Evolutionary conservation across 176 grass and related monocot species (phyloP).

Genomic region (Phoenix dactylifera): DNA sequence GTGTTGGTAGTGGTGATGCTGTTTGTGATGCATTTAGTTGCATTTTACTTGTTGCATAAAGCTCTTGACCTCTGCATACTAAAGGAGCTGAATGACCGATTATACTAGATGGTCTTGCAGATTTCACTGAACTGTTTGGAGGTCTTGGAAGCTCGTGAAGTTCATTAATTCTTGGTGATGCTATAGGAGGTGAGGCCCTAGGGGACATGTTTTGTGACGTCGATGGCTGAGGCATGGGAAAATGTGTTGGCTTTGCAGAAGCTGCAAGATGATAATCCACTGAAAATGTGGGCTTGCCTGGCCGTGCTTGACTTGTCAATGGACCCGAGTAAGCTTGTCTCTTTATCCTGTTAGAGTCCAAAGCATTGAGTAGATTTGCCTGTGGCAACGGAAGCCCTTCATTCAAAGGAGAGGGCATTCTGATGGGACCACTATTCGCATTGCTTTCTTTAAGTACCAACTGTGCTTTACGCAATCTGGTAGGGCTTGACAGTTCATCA

Average conservation of each 20-base stretch:
- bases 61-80: constrained; percentile 40
- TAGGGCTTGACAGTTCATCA: constrained; percentile 52
- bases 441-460: constrained; percentile 80
- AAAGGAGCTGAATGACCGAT: constrained; percentile 77
- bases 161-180: constrained; percentile 76
- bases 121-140: constrained; percentile 38
- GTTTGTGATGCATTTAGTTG: constrained; percentile 39
- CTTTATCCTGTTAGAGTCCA: constrained; percentile 61
- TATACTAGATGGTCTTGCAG: constrained; percentile 37
- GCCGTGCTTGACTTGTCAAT: constrained; percentile 28
- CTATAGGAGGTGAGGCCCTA: constrained; percentile 34
- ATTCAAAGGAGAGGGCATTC: constrained; percentile 19
- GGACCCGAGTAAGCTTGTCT: constrained; percentile 63
- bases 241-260: constrained; percentile 25
- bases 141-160: constrained; percentile 93
- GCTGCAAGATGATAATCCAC: constrained; percentile 42
- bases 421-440: constrained; percentile 37
- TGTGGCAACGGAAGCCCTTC: constrained; percentile 35
- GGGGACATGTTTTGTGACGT: constrained; percentile 33
- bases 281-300: constrained; percentile 4
- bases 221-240: constrained; percentile 32
- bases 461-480: constrained; percentile 42
- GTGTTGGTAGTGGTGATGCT: constrained; percentile 76
- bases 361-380: constrained; percentile 18
- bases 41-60: constrained; percentile 35